Evolutionary conservation across 2,329 filamentous ascomycete species (phyloP), one percentile per base, ranked within the genome.

Genomic region (Xylariaceae sp.): DNA sequence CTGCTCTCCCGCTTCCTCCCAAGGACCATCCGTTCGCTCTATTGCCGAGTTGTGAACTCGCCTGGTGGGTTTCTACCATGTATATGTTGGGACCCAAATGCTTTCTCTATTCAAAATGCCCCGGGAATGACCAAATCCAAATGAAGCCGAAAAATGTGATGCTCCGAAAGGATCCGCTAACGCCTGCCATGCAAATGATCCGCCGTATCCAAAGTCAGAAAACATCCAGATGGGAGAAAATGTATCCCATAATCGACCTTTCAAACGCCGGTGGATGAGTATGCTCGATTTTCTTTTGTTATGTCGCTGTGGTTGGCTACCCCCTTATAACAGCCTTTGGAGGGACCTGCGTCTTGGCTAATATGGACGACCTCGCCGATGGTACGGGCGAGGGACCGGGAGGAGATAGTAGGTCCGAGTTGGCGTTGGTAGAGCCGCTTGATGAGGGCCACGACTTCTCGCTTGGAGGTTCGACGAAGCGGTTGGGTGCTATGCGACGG

Each of bases 381-480:
- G 45, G 3, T 34, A 39, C 5, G 5, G 40, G 46, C 2, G 57
- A 53, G 15, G 50, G 19, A 1, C n/a, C 37, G 4, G 48, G 43
- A 9, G 26, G 6, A 30, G 51, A 47, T 12, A 52, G 16, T 15
- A 57, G 16, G 29, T 40, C 16, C n/a, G 51, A 54, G 26, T 47
- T 26, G 19, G 37, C 29, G 15, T 51, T 43, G 1, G 15, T 40
- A 16, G 51, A 57, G 15, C 10, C 16, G 16, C 50, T 49, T 13
- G 55, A 56, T 7, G 53, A 46, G 16, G 58, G 55, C 58, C 58
- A 60, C 4, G 52, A 15, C 43, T 60, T 60, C 48, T 60, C 58
- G 55, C 55, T 58, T 26, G 43, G n/a, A 12, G 57, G 57, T 22
- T 60, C 55, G 5, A 29, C 26, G 50, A 60, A 60, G 43, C 55